A percentile compares a stretch with the other conserved stretches of the same genome.
Evolutionary conservation across 768 basidiomycete genomes (phyloP).

Genomic region (Pulveroboletus sp.): DNA sequence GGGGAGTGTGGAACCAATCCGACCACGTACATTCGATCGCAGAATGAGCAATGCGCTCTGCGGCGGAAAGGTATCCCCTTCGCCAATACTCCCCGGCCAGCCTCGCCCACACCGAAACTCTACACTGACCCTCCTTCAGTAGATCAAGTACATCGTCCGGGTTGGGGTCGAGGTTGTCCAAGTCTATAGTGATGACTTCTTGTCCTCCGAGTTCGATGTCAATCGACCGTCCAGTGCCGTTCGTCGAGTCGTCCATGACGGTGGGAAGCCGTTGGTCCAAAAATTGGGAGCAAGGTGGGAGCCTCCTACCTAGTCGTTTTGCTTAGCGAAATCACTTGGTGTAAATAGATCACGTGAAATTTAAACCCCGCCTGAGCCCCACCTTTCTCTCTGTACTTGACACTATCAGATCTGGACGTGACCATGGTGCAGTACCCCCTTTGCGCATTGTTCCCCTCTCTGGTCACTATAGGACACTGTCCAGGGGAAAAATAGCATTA

Average conservation of each 20-base stretch:
- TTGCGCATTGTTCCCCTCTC: too few relatives aligned
- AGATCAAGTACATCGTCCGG: conserved; percentile 72
- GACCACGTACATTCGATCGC: conserved; percentile 60
- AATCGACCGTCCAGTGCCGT: conserved; percentile 36
- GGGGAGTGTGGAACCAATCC: neutral
- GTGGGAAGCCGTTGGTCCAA: neutral
- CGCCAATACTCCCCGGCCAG: conserved; percentile 89
- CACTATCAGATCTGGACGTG: too few relatives aligned
- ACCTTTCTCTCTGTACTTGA: too few relatives aligned
- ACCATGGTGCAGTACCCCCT: too few relatives aligned
- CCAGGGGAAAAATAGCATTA: too few relatives aligned
- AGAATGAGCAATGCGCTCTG: conserved; percentile 66
- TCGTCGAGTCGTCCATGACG: conserved; percentile 18
- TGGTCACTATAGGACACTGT: too few relatives aligned
- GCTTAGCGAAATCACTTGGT: too few relatives aligned
- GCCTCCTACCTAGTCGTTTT: too few relatives aligned
- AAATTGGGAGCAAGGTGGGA: too few relatives aligned
- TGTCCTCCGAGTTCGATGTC: conserved; percentile 78
- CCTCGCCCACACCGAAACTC: conserved; percentile 72
- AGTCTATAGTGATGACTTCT: conserved; percentile 86
- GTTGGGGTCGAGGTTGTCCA: conserved; percentile 78
- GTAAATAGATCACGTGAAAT: too few relatives aligned
- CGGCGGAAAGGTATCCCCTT: conserved; percentile 65
- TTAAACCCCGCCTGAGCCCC: too few relatives aligned
- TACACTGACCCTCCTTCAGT: conserved; percentile 66